Base-by-base conservation (phyloP, 2,329 filamentous ascomycete species). In the Erysiphe pulchra region DNA sequence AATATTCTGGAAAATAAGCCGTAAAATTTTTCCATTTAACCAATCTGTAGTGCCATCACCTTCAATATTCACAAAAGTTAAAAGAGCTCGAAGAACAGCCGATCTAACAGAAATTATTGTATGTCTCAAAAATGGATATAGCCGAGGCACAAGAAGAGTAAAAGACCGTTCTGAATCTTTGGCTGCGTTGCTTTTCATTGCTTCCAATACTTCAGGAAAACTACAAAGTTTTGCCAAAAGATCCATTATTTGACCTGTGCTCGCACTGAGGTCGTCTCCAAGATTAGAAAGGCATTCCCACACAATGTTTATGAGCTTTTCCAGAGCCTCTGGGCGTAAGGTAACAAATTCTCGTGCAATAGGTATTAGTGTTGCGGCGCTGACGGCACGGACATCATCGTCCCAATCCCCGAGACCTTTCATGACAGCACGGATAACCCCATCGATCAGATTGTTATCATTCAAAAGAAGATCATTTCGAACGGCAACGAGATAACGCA, bases 241-340 rank as follows among this genome's bases (percentile, higher is more conserved):
- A 60, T 98, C 92, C 92, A 98, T 98, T 46, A 98, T 92, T 47
- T 85, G 92, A 42, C 90, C 90, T 10, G 92, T 98, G 59, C 90
- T 95, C 4, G 90, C 90, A 59, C 86, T 95, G 16, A 98, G 69
- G 57, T 98, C 90, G 58, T 98, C 90, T 51, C 87, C 86, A n/a
- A 98, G 67, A 58, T 92, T 92, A 3, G 87, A 92, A 20, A 98
- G 67, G 63, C 90, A 95, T 56, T 92, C 82, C 90, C 90, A 98
- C 28, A 98, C 86, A 48, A 95, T 92, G 57, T 81, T 79, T 60
- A 94, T 92, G 36, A 98, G 73, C 30, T 72, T 70, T 50, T 86
- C 77, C 31, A 98, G 68, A 39, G 83, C 77, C 32, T 69, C 69
- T 14, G 84, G 80, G 14, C 87, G 79, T 60, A 92, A 73, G 34